A percentile compares a stretch with the other conserved stretches of the same genome.
phyloP scores from a whole-genome alignment of 805 yeast species.

The Hanseniaspora lindneri region DNA sequence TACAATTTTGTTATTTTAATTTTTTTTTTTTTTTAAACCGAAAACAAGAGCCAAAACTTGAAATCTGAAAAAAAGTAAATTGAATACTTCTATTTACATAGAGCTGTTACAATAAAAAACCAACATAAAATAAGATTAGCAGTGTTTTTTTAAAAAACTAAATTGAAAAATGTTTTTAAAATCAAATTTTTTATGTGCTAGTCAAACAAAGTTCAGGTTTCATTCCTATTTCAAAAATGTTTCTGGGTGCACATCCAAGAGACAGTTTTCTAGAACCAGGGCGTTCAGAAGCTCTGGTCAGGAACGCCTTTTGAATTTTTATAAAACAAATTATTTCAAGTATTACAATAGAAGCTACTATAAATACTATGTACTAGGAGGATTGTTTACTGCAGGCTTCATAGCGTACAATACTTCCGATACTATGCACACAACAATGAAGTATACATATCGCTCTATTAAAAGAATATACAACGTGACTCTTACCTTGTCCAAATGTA shows the following conservation, averaged over 20 bases:
- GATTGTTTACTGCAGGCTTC: conserved; percentile 32
- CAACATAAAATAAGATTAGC: no score
- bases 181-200: no score
- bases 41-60: no score
- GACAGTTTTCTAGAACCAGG: not conserved
- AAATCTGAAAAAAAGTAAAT: no score
- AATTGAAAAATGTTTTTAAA: no score
- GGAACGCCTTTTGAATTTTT: conserved; percentile 6
- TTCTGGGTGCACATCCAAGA: not conserved
- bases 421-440: conserved; percentile 14
- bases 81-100: no score
- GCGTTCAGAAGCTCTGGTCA: not conserved
- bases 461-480: conserved; percentile 53
- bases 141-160: no score
- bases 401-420: conserved; percentile 22
- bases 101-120: no score
- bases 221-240: no score
- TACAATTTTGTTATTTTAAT: no score
- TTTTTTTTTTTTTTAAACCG: no score
- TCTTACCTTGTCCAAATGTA: conserved; percentile 60
- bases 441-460: conserved; percentile 18
- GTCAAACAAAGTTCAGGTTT: no score
- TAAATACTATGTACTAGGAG: conserved; percentile 48
- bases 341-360: conserved; percentile 13
- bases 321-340: conserved; percentile 6